Evolutionary conservation across 345 rosid genomes (phyloP).

Genomic region (Eucalyptus shirleyi): DNA sequence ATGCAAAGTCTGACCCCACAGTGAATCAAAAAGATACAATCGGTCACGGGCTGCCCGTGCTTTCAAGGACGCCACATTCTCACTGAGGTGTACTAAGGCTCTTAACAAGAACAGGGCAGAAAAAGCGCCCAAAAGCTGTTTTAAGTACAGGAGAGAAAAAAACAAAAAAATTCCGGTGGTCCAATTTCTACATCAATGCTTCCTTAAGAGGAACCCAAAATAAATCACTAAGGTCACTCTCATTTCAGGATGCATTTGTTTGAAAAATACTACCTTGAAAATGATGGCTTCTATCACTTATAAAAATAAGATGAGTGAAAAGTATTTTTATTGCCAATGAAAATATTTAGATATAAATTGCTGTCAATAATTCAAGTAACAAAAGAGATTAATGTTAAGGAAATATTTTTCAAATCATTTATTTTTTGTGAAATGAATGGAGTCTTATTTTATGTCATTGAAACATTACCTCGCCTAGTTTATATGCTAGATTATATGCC

Average conservation of each 20-base stretch:
- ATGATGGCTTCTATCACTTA: background rate
- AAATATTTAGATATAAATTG: background rate
- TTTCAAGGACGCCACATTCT: background rate
- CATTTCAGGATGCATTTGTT: background rate
- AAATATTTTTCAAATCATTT: background rate
- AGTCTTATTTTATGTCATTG: background rate
- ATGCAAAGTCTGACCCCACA: background rate
- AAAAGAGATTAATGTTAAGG: too few relatives aligned
- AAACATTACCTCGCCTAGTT: background rate
- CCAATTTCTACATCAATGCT: background rate
- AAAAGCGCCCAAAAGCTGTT: background rate
- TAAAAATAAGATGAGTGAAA: background rate
- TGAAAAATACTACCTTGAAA: background rate
- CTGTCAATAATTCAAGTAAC: background rate
- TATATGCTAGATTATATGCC: background rate
- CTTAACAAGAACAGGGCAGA: background rate
- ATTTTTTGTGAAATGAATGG: background rate
- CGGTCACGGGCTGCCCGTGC: background rate
- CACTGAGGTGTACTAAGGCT: background rate
- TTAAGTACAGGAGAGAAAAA: background rate
- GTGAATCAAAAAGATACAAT: background rate
- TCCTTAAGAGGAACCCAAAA: background rate
- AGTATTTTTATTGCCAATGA: accelerated
- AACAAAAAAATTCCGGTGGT: background rate
- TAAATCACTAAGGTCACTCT: background rate